These are phyloP conservation scores for Ascoidea tarda DNA, from an alignment of 805 yeast genomes.

Conservation along the genomic window DNA sequence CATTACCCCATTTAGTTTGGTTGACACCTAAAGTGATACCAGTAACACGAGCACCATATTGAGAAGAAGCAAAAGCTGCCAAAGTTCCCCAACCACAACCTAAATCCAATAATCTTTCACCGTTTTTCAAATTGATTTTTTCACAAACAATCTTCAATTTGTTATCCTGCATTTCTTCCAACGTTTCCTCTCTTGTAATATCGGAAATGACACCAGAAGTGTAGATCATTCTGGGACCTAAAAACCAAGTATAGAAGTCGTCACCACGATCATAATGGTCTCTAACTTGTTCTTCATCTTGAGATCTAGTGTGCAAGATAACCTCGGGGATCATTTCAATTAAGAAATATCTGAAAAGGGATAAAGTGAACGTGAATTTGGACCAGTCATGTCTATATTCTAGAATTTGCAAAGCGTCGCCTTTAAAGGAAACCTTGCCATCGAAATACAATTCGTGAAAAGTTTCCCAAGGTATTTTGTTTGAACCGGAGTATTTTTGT, in stretches of 20 bases:
- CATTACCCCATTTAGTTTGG: slow-evolving; percentile 85
- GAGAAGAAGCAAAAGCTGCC: slow-evolving; percentile 69
- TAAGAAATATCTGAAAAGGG: slow-evolving; percentile 67
- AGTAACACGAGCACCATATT: slow-evolving; percentile 75
- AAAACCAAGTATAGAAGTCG: slow-evolving; percentile 86
- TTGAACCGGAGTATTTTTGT: slow-evolving; percentile 52
- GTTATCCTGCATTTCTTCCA: slow-evolving; percentile 78
- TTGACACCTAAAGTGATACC: slow-evolving; percentile 84
- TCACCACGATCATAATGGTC: slow-evolving; percentile 95
- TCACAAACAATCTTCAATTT: slow-evolving; percentile 80
- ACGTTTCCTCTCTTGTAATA: slow-evolving; percentile 53
- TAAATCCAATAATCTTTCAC: slow-evolving; percentile 66
- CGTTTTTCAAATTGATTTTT: slow-evolving; percentile 59
- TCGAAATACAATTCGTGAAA: slow-evolving; percentile 81
- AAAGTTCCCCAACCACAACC: slow-evolving; percentile 98
- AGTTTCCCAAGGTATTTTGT: slow-evolving; percentile 83
- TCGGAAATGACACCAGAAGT: slow-evolving; percentile 78
- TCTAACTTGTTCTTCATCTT: slow-evolving; percentile 93
- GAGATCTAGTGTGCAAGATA: slow-evolving; percentile 80
- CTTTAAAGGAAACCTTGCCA: slow-evolving; percentile 74
- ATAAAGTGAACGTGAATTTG: slow-evolving; percentile 59
- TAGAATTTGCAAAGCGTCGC: slow-evolving; percentile 71
- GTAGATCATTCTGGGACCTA: slow-evolving; percentile 90
- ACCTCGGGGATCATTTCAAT: slow-evolving; percentile 90
- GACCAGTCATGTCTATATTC: slow-evolving; percentile 93